Conservation (phyloP, 148 eudicot genomes). For the Vaccinium macrocarpon region DNA sequence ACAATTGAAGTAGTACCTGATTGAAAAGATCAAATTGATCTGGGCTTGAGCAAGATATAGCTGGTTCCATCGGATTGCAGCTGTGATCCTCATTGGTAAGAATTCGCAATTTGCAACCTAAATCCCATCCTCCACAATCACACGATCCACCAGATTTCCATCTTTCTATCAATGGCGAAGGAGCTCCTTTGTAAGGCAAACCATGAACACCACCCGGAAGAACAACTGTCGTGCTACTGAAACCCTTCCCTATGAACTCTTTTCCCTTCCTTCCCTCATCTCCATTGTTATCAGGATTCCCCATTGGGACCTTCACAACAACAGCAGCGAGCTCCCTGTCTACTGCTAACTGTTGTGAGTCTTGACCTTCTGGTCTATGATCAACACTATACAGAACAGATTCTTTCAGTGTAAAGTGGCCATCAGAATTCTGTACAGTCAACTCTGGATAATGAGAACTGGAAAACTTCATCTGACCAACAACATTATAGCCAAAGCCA, state of each 20-base stretch:
- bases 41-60: slow-evolving; percentile 17
- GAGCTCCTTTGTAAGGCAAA: slow-evolving; percentile 56
- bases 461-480: slow-evolving; percentile 80
- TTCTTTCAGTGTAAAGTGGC: slow-evolving; percentile 34
- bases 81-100: slow-evolving; percentile 37
- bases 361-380: slow-evolving; percentile 28
- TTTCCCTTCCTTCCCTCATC: slow-evolving; percentile 16
- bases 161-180: slow-evolving; percentile 68
- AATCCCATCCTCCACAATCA: slow-evolving; percentile 98
- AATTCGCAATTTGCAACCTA: slow-evolving; percentile 70
- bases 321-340: slow-evolving; percentile 67
- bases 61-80: slow-evolving; percentile 15
- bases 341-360: slow-evolving; percentile 30
- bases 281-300: slow-evolving; percentile 20
- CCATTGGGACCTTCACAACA: slow-evolving; percentile 39
- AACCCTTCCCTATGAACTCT: slow-evolving; percentile 10
- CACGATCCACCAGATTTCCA: slow-evolving; percentile 91
- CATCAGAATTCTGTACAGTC: slow-evolving; percentile 16
- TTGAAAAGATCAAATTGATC: slow-evolving; percentile 52
- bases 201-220: slow-evolving; percentile 79
- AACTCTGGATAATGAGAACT: slow-evolving; percentile 30
- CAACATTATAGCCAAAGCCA: slow-evolving; percentile 51
- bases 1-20: slow-evolving; percentile 41
- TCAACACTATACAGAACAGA: slow-evolving; percentile 57
- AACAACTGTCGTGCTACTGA: slow-evolving; percentile 42